Percentiles rank a stretch among this genome's conserved stretches.
Conservation (phyloP, 495 filamentous ascomycete species). For the Lentithecium fluviatile region DNA sequence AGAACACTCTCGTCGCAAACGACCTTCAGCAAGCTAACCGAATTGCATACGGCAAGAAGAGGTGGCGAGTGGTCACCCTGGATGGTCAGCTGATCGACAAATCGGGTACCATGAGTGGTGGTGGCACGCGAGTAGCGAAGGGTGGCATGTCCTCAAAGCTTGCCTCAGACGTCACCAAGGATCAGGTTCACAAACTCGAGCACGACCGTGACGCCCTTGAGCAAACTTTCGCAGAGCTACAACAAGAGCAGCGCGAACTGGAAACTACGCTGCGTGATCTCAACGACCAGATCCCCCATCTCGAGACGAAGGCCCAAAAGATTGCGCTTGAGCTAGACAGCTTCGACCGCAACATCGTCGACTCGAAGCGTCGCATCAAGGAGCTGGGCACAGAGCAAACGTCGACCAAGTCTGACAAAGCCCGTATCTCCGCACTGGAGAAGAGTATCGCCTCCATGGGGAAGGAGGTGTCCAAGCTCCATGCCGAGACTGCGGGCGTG, state of each 20-base stretch:
- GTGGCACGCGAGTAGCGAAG: constrained; percentile 80
- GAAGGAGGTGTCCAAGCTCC: constrained; percentile 75
- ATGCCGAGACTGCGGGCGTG: constrained; percentile 74
- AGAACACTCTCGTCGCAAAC: constrained; percentile 90
- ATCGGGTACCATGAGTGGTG: constrained; percentile 97
- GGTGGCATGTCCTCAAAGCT: constrained; percentile 96
- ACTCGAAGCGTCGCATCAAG: constrained; percentile 77
- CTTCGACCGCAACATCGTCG: constrained; percentile 75
- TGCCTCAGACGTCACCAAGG: constrained; percentile 76
- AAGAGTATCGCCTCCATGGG: constrained; percentile 73
- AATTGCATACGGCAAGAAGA: constrained; percentile 86
- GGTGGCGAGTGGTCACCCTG: constrained; percentile 95
- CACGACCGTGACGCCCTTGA: constrained; percentile 81
- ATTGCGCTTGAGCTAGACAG: constrained; percentile 86
- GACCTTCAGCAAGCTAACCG: constrained; percentile 92
- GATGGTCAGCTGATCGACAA: constrained; percentile 95
- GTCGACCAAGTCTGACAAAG: constrained; percentile 73
- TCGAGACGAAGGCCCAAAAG: constrained; percentile 92
- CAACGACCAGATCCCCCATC: constrained; percentile 75
- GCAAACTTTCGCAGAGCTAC: constrained; percentile 72
- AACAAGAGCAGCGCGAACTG: constrained; percentile 73
- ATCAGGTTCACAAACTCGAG: constrained; percentile 84
- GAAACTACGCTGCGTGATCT: constrained; percentile 69
- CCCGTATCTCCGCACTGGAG: constrained; percentile 64
- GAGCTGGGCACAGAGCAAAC: constrained; percentile 79